Conservation (phyloP, 352 stramenopile genomes). For the Saprolegnia parasitica region DNA sequence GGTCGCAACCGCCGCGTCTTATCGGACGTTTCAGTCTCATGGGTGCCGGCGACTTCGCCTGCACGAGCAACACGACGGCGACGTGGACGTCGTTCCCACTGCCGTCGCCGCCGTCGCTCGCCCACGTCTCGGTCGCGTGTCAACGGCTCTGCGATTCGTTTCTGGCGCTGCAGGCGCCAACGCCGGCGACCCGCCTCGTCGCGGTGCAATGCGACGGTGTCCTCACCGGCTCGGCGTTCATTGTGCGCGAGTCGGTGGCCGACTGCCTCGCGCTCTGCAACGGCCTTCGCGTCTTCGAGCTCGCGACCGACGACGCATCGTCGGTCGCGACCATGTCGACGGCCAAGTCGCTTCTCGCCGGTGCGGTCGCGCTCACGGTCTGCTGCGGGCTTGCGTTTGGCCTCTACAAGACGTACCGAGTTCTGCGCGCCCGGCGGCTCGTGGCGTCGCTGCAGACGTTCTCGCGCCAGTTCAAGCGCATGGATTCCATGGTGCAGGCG, state of each 20-base stretch:
- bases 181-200: background rate
- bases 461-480: background rate
- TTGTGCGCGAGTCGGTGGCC: background rate
- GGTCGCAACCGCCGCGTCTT: too few species aligned
- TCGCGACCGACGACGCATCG: background rate
- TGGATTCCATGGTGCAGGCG: background rate
- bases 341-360: background rate
- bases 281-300: background rate
- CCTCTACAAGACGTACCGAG: background rate
- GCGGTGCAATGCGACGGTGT: background rate
- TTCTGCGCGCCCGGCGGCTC: background rate
- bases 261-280: constrained; percentile 10
- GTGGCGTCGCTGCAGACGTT: background rate
- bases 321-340: background rate
- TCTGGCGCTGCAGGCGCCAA: background rate
- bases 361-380: background rate
- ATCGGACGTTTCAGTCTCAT: too few species aligned
- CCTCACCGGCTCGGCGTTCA: background rate
- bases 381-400: background rate
- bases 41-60: background rate
- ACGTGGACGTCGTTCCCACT: background rate
- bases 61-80: background rate
- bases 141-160: constrained; percentile 1
- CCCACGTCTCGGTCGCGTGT: background rate
- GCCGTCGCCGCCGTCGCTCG: background rate